Conservation (phyloP, 2,329 filamentous ascomycete genomes). For the Penicillium verrucosum region DNA sequence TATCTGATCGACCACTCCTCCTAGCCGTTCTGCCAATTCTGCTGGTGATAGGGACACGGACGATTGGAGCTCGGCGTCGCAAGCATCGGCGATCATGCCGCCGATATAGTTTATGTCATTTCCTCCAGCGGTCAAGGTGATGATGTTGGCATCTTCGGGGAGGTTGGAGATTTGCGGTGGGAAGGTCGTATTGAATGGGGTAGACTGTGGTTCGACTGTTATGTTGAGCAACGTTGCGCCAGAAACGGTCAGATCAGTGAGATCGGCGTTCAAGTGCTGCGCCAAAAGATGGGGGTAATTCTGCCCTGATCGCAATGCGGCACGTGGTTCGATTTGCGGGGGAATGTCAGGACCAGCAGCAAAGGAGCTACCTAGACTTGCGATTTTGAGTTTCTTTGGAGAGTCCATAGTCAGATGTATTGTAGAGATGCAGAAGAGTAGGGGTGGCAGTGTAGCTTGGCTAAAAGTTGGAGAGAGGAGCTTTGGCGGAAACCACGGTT, state of each 20-base stretch:
- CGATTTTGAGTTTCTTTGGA: slow-evolving; percentile 8
- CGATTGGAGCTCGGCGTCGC: not conserved
- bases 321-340: slow-evolving; percentile 12
- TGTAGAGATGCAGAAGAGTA: not conserved
- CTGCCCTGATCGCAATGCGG: slow-evolving; percentile 14
- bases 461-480: not conserved
- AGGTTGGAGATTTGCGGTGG: slow-evolving; percentile 11
- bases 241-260: slow-evolving; percentile 15
- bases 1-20: slow-evolving; percentile 10
- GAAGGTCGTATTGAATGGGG: slow-evolving; percentile 2
- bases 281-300: slow-evolving; percentile 17
- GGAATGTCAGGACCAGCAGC: slow-evolving; percentile 16
- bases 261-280: slow-evolving; percentile 10
- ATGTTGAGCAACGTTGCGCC: slow-evolving; percentile 19
- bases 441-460: not conserved
- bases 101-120: slow-evolving; percentile 19
- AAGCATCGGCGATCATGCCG: slow-evolving; percentile 13
- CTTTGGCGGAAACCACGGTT: not conserved
- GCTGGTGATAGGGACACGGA: not conserved
- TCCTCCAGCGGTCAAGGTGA: slow-evolving; percentile 17
- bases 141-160: slow-evolving; percentile 12
- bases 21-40: slow-evolving; percentile 8
- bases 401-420: not conserved
- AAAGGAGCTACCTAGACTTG: slow-evolving; percentile 17
- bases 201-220: slow-evolving; percentile 8